Evolutionary conservation across 176 grass and related monocot genomes (phyloP).

Genomic region (Oryza meyeriana): DNA sequence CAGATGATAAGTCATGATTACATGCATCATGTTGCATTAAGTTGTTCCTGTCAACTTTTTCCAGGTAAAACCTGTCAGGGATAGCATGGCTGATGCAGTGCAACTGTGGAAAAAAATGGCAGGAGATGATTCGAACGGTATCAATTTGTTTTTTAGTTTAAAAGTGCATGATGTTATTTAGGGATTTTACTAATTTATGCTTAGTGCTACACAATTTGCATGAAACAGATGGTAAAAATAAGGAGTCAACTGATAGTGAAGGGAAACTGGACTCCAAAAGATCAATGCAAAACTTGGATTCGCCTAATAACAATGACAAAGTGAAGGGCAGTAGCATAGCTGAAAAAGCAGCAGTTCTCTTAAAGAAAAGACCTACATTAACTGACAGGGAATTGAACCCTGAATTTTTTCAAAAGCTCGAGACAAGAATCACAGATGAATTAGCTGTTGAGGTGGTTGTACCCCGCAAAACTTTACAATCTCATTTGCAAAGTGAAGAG

Average conservation of each 20-base stretch:
- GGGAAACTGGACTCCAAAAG: conserved; percentile 48
- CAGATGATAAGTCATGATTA: background rate
- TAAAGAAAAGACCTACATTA: conserved; percentile 81
- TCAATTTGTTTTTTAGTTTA: background rate
- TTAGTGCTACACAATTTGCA: conserved; percentile 18
- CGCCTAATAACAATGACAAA: conserved; percentile 60
- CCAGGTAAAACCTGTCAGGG: conserved; percentile 96
- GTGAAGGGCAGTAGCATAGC: conserved; percentile 48
- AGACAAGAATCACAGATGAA: conserved; percentile 68
- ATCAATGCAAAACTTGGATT: conserved; percentile 47
- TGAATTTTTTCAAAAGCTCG: conserved; percentile 95
- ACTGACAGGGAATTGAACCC: conserved; percentile 85
- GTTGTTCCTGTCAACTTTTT: conserved; percentile 4
- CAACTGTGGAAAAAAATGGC: conserved; percentile 85
- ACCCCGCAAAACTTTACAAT: conserved; percentile 52
- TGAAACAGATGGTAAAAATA: conserved; percentile 63
- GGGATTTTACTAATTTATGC: background rate
- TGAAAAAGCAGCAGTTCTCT: conserved; percentile 82
- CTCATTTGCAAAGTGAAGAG: conserved; percentile 56
- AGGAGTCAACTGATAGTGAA: conserved; percentile 52
- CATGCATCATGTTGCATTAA: conserved; percentile 8
- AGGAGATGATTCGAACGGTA: conserved; percentile 73
- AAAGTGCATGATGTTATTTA: background rate
- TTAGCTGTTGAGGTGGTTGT: conserved; percentile 84
- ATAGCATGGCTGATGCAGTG: conserved; percentile 87